phyloP scores from a whole-genome alignment of 345 rosid species.

The Murraya koenigii region DNA sequence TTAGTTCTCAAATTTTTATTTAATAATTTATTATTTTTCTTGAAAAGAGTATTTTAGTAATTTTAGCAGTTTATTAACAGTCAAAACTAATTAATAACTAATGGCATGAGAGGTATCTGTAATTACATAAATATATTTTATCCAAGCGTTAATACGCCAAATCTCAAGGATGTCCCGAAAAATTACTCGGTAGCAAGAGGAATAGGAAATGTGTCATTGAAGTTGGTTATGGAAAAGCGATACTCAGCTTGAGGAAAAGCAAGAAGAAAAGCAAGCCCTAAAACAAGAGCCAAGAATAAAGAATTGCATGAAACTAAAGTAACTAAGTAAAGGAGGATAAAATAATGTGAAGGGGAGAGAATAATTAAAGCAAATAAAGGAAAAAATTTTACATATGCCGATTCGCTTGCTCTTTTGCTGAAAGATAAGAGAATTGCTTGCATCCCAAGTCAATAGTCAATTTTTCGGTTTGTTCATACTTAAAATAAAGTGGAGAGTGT shows the following conservation, averaged over 20 bases:
- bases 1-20: no score
- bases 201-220: background rate
- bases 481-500: background rate
- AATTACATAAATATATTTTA: no score
- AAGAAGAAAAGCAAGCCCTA: background rate
- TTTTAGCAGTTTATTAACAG: no score
- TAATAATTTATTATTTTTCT: no score
- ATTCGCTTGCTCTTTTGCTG: background rate
- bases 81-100: no score
- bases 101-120: no score
- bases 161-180: no score
- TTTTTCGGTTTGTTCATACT: background rate
- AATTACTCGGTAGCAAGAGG: background rate
- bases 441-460: constrained; percentile 19
- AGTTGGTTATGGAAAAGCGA: background rate
- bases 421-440: constrained; percentile 24
- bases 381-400: constrained; percentile 14
- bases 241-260: background rate
- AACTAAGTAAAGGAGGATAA: background rate
- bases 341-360: background rate
- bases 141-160: no score
- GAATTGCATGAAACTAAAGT: no score
- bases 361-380: constrained; percentile 15
- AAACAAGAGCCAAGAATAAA: background rate
- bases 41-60: no score